Evolutionary conservation across 2,329 filamentous ascomycete genomes (phyloP).

Genomic region (Colletotrichum nymphaeae): DNA sequence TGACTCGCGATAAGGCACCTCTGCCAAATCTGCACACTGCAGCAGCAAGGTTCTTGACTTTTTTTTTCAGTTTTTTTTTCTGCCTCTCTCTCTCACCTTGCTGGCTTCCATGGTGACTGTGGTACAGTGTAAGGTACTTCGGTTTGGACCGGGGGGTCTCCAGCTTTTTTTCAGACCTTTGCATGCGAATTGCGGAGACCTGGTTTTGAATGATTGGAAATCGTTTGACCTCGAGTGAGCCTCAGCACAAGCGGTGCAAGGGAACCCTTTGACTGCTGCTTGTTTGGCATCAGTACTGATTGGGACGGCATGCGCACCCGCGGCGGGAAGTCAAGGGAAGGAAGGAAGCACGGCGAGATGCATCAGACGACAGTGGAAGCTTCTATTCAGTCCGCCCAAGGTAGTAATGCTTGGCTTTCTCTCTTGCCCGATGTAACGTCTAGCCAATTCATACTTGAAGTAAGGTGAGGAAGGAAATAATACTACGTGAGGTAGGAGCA

Average conservation of each 20-base stretch:
- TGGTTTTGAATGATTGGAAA: neutral
- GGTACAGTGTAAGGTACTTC: neutral
- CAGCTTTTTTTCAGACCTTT: constrained; percentile 10
- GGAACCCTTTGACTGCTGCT: neutral
- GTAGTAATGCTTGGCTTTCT: neutral
- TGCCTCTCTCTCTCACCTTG: neutral
- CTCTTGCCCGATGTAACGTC: neutral
- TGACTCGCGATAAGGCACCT: constrained; percentile 36
- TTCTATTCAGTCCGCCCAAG: neutral
- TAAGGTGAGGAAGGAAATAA: no score
- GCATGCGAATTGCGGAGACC: constrained; percentile 7
- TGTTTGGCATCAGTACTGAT: constrained; percentile 2
- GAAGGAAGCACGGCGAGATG: neutral
- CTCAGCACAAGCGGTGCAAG: neutral
- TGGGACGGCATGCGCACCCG: neutral
- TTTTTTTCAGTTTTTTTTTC: no score
- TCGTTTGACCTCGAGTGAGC: constrained; percentile 11
- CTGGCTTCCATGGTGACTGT: neutral
- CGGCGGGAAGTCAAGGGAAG: constrained; percentile 18
- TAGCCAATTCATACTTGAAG: neutral
- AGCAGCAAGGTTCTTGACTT: constrained; percentile 19
- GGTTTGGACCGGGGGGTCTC: neutral
- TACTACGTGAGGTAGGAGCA: no score
- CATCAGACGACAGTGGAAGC: constrained; percentile 13
- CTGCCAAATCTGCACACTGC: constrained; percentile 1